Evolutionary conservation across 2,329 filamentous ascomycete genomes (phyloP).

Genomic region (Dendryphion nanum): DNA sequence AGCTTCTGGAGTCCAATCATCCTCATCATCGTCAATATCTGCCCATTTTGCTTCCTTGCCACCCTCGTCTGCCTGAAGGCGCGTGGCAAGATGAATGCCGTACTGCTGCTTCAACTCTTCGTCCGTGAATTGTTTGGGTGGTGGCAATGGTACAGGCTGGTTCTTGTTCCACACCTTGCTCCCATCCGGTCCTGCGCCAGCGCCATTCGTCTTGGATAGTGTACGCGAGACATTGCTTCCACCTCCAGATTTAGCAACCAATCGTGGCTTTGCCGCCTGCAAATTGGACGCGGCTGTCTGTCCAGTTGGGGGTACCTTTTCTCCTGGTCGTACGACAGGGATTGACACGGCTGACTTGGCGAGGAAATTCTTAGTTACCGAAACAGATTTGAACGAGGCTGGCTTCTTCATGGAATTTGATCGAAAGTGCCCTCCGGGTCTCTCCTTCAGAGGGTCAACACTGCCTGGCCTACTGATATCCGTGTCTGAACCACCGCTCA

Average conservation of each 20-base stretch:
- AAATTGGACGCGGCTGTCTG: constrained; percentile 48
- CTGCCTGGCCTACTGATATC: constrained; percentile 64
- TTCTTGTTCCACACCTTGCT: constrained; percentile 89
- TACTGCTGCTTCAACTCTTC: constrained; percentile 82
- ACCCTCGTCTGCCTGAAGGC: constrained; percentile 70
- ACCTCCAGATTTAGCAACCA: constrained; percentile 72
- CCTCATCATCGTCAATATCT: constrained; percentile 85
- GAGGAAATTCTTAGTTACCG: constrained; percentile 83
- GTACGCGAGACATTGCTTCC: constrained; percentile 55
- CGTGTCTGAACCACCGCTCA: constrained; percentile 74
- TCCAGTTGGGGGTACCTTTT: constrained; percentile 50
- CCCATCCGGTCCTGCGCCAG: constrained; percentile 64
- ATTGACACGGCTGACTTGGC: constrained; percentile 64
- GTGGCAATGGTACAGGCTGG: constrained; percentile 68
- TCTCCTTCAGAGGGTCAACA: constrained; percentile 53
- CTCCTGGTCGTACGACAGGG: constrained; percentile 51
- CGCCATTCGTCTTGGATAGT: constrained; percentile 58
- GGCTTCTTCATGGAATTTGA: constrained; percentile 68
- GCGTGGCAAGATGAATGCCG: constrained; percentile 80
- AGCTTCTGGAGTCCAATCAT: constrained; percentile 81
- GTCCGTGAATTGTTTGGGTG: constrained; percentile 79
- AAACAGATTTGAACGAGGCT: constrained; percentile 78
- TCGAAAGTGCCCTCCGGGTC: constrained; percentile 59
- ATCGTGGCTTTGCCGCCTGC: constrained; percentile 63
- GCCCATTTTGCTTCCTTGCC: constrained; percentile 82